Base-by-base conservation (phyloP, 306 rosid species). In the Rosa chinensis region DNA sequence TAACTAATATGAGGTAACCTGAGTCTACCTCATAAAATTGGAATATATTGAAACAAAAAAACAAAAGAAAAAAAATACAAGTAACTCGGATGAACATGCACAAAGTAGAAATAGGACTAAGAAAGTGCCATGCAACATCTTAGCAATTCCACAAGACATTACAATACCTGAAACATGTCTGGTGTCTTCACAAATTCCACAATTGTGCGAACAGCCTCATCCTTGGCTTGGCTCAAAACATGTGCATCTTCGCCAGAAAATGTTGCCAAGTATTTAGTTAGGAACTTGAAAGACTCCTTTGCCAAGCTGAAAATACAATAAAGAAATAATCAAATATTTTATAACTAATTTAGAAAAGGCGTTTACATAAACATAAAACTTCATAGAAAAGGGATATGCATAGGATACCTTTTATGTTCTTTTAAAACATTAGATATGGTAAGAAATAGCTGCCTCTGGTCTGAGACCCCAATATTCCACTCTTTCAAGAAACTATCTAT, bases 401-500 rank as follows among this genome's bases (percentile, higher is more conserved):
- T 8, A 1, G n/a, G 44, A 45, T 88, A 96, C 99, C 93, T 93
- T 89, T 88, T 93, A 81, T 89, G 86, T 82, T 93, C 98, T 79
- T 84, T 91, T 84, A 96, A 85, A 84, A 96, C 89, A 88, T 89
- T 88, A 61, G 98, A 85, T 72, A 93, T 77, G 52, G 91, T 39
- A 21, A 93, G 97, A 82, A 89, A 91, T 73, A 96, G 90, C 43
- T 84, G 88, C 69, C 97, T 89, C 82, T 90, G 89, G 62, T 96
- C 98, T 23, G 78, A 80, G 59, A 85, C 67, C 79, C 94, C 98
- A 81, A 96, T 76, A 86, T 88, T 87, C 99, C 97, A 93, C 82
- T 96, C 98, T 85, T 91, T 93, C 91, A 93, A 87, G 81, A 91
- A 93, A 86, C 89, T 89, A 43, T 96, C 99, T 10, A 90, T 90